Evolutionary conservation across 331 rosid species (phyloP).

Genomic region (Rhamnella rubrinervis): DNA sequence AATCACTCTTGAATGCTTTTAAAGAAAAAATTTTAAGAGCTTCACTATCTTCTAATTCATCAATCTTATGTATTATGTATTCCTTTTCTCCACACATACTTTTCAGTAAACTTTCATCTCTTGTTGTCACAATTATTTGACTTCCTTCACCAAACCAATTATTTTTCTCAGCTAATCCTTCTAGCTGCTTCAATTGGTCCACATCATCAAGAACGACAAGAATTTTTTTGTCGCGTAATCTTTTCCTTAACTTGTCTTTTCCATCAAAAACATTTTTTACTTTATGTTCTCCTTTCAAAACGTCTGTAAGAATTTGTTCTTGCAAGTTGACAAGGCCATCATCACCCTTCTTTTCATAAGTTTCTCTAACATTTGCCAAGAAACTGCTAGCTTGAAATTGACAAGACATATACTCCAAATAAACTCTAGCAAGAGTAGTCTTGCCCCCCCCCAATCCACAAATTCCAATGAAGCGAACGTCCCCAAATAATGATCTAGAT

Average conservation of each 20-base stretch:
- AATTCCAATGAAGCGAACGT: background rate
- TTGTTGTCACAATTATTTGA: constrained; percentile 11
- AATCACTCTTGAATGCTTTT: background rate
- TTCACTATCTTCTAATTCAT: background rate
- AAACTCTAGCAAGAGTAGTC: constrained; percentile 14
- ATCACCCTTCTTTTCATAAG: background rate
- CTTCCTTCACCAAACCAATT: background rate
- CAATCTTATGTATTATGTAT: background rate
- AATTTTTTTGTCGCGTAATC: background rate
- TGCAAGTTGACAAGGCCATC: constrained; percentile 3
- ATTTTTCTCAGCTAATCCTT: background rate
- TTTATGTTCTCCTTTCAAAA: background rate
- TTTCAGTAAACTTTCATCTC: background rate
- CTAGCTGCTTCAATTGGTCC: background rate
- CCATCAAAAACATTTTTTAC: constrained; percentile 1
- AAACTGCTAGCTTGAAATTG: background rate
- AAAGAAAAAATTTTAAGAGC: background rate
- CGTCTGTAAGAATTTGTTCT: background rate
- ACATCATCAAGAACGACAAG: constrained; percentile 18
- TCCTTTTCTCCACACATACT: too few species aligned
- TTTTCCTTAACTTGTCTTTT: background rate
- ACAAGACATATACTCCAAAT: background rate
- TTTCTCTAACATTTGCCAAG: constrained; percentile 15
- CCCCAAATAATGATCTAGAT: background rate
- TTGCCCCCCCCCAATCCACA: constrained; percentile 27